A percentile compares a stretch with the other conserved stretches of the same genome.
Evolutionary conservation across 2,329 filamentous ascomycete species (phyloP).

Genomic region (Stemphylium beticola): DNA sequence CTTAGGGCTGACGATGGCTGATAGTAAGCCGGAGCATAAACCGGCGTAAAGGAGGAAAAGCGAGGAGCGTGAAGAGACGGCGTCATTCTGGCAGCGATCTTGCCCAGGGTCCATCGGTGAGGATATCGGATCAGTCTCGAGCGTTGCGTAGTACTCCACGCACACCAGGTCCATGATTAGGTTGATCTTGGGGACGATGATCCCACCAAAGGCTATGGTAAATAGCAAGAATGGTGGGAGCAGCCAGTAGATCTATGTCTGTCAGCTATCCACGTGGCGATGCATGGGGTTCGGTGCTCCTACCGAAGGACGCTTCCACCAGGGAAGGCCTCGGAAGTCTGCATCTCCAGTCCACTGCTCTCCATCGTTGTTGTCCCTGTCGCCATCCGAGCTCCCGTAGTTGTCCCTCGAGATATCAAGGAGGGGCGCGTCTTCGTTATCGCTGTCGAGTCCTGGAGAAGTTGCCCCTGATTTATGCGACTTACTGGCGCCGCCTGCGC

Average conservation of each 20-base stretch:
- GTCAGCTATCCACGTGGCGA: slow-evolving; percentile 9
- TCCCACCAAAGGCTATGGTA: slow-evolving; percentile 83
- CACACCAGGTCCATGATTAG: slow-evolving; percentile 86
- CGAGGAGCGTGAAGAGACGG: slow-evolving; percentile 78
- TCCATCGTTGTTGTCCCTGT: slow-evolving; percentile 12
- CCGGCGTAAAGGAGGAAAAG: slow-evolving; percentile 79
- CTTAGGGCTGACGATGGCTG: slow-evolving; percentile 81
- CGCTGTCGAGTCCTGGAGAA: slow-evolving; percentile 19
- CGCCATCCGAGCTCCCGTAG: slow-evolving; percentile 18
- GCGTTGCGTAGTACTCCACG: slow-evolving; percentile 76
- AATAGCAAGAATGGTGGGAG: slow-evolving; percentile 80
- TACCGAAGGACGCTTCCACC: slow-evolving; percentile 61
- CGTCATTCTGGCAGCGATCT: slow-evolving; percentile 75
- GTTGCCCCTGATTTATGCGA: slow-evolving; percentile 25
- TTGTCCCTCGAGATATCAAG: slow-evolving; percentile 23
- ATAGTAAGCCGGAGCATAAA: slow-evolving; percentile 75
- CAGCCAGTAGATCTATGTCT: slow-evolving; percentile 76
- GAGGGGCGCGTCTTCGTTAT: slow-evolving; percentile 39
- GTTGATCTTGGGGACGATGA: slow-evolving; percentile 85
- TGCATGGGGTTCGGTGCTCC: slow-evolving; percentile 18
- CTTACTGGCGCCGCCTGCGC: slow-evolving; percentile 16
- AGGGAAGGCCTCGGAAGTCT: slow-evolving; percentile 52
- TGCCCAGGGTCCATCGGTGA: slow-evolving; percentile 50
- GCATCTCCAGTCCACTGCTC: slow-evolving; percentile 43
- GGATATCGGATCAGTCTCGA: slow-evolving; percentile 44